Conservation (phyloP, 768 basidiomycete species). For the Tubosaeta sp. region DNA sequence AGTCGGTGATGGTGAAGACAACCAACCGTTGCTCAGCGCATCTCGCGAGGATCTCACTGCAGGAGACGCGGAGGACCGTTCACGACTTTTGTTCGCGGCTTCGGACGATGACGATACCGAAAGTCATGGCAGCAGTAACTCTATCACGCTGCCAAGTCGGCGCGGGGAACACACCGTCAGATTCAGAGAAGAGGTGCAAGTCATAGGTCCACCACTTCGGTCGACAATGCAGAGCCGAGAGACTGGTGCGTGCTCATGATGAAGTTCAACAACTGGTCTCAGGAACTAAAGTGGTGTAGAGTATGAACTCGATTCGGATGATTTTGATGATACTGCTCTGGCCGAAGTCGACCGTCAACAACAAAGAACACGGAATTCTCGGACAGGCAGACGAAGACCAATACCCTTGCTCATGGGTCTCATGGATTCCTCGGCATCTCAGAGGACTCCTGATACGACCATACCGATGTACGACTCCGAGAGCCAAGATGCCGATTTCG, state of each 20-base stretch:
- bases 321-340: constrained; percentile 55
- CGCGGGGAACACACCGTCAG: constrained; percentile 49
- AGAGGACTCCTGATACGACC: constrained; percentile 54
- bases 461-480: constrained; percentile 42
- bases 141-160: constrained; percentile 24
- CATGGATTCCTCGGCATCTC: constrained; percentile 56
- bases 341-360: constrained; percentile 30
- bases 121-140: constrained; percentile 28
- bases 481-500: constrained; percentile 29
- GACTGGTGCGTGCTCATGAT: constrained; percentile 57
- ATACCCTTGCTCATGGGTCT: constrained; percentile 81
- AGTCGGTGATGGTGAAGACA: constrained; percentile 36
- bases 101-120: constrained; percentile 54
- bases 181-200: constrained; percentile 66
- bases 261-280: constrained; percentile 4
- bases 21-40: constrained; percentile 54
- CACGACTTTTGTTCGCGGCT: constrained; percentile 47
- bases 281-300: constrained; percentile 41
- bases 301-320: constrained; percentile 82
- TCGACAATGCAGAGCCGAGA: constrained; percentile 78
- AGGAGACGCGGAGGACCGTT: constrained; percentile 17
- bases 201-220: constrained; percentile 63
- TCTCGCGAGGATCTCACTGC: constrained; percentile 40
- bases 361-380: constrained; percentile 20
- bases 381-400: constrained; percentile 46